Conservation (phyloP, 2,329 filamentous ascomycete species). For the Fusarium duplospermum region DNA sequence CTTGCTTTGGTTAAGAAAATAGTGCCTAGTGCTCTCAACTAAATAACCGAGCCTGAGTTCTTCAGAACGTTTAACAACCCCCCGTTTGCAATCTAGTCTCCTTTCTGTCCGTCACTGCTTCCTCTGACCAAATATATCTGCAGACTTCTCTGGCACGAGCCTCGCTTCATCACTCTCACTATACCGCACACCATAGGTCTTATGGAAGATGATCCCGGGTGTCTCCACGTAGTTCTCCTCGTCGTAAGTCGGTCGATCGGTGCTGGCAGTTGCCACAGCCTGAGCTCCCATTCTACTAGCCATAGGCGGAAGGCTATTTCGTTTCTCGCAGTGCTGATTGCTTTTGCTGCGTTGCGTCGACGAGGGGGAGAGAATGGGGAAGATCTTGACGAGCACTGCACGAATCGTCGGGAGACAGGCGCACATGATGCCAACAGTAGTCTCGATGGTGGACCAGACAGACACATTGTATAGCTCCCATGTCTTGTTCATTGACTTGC, state of each 20-base stretch:
- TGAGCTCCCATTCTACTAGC: not conserved
- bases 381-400: not conserved
- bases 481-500: constrained; percentile 34
- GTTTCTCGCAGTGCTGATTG: not conserved
- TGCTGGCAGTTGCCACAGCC: not conserved
- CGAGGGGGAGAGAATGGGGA: not conserved
- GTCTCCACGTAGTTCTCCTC: not conserved
- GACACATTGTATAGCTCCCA: constrained; percentile 41
- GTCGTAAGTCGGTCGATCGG: not conserved
- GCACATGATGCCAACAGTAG: constrained; percentile 8
- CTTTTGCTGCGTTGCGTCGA: not conserved
- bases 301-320: not conserved
- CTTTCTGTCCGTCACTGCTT: not conserved
- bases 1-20: not conserved
- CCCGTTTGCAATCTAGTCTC: not conserved
- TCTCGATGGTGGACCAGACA: constrained; percentile 47
- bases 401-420: not conserved
- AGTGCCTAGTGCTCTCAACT: too few relatives aligned
- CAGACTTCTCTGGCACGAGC: not conserved
- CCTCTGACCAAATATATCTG: not conserved
- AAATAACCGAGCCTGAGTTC: not conserved
- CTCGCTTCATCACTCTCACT: constrained; percentile 8
- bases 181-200: not conserved
- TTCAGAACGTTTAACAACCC: not conserved
- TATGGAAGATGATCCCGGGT: not conserved